Percentiles rank a stretch among this genome's conserved stretches.
Evolutionary conservation across 805 yeast genomes (phyloP).

Genomic region (Peterozyma xylosa): DNA sequence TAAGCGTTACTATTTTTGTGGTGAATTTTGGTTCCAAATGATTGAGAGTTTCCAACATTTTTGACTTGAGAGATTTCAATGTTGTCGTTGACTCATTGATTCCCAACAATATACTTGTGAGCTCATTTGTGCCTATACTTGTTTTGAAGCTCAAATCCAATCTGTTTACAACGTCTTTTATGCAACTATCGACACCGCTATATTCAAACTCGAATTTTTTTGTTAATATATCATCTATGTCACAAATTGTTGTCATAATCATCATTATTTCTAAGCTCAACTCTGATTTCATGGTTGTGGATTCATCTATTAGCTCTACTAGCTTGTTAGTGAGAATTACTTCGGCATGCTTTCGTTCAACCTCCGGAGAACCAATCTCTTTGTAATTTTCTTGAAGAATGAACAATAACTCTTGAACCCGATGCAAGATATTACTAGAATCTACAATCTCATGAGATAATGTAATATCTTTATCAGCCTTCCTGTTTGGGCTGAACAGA

Average conservation of each 20-base stretch:
- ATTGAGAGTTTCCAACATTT: slow-evolving; percentile 5
- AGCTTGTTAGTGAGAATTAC: slow-evolving; percentile 2
- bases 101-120: slow-evolving; percentile 5
- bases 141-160: slow-evolving; percentile 4
- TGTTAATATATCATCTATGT: slow-evolving; percentile 5
- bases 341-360: slow-evolving; percentile 4
- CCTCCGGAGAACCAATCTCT: slow-evolving; percentile 6
- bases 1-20: slow-evolving; percentile 15
- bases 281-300: slow-evolving; percentile 4
- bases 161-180: slow-evolving; percentile 2
- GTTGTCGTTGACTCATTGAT: slow-evolving; percentile 1
- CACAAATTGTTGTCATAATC: slow-evolving; percentile 6
- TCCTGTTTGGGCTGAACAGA: not conserved
- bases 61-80: slow-evolving; percentile 4
- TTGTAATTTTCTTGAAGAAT: slow-evolving; percentile 6
- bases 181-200: not conserved
- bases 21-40: slow-evolving; percentile 16
- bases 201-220: slow-evolving; percentile 6
- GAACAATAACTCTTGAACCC: slow-evolving; percentile 3
- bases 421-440: slow-evolving; percentile 1
- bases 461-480: not conserved
- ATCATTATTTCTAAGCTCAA: slow-evolving; percentile 8
- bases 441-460: not conserved
- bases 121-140: slow-evolving; percentile 4
- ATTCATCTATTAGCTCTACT: slow-evolving; percentile 4